These are phyloP conservation scores for Trichophyton rubrum DNA, from an alignment of 2,329 filamentous ascomycete genomes.

Conservation along the genomic window DNA sequence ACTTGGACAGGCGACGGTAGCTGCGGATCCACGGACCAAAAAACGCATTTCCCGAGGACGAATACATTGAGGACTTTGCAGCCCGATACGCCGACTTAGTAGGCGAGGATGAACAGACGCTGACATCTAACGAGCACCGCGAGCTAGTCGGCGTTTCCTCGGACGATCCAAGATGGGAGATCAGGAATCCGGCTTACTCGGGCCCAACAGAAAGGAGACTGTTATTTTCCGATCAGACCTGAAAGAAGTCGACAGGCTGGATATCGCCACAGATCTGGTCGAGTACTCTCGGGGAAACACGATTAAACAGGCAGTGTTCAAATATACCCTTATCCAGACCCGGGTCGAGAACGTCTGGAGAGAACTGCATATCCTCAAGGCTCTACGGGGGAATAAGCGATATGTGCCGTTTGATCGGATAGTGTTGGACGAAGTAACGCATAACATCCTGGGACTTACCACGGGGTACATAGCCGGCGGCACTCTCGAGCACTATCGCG, in stretches of 20 bases:
- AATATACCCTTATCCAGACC: conserved; percentile 7
- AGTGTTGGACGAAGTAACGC: conserved; percentile 6
- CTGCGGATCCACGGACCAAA: conserved; percentile 6
- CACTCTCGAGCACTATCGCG: conserved; percentile 5
- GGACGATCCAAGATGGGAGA: background rate
- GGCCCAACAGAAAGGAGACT: background rate
- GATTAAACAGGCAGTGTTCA: conserved; percentile 4
- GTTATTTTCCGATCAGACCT: background rate
- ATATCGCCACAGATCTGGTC: conserved; percentile 7
- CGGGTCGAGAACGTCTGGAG: conserved; percentile 8
- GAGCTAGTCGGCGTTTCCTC: background rate
- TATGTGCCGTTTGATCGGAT: conserved; percentile 7
- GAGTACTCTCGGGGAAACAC: background rate
- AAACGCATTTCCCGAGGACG: conserved; percentile 5
- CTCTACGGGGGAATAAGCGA: background rate
- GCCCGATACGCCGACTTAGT: conserved; percentile 1
- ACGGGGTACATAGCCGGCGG: conserved; percentile 6
- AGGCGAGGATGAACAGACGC: background rate
- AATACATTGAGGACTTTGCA: background rate
- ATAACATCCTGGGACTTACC: conserved; percentile 7
- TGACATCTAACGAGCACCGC: background rate
- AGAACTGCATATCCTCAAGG: conserved; percentile 8
- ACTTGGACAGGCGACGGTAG: conserved; percentile 8
- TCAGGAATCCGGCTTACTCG: background rate
- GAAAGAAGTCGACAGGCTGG: conserved; percentile 6